Conservation (phyloP, 75 land plant species). For the Cryptomeria japonica region DNA sequence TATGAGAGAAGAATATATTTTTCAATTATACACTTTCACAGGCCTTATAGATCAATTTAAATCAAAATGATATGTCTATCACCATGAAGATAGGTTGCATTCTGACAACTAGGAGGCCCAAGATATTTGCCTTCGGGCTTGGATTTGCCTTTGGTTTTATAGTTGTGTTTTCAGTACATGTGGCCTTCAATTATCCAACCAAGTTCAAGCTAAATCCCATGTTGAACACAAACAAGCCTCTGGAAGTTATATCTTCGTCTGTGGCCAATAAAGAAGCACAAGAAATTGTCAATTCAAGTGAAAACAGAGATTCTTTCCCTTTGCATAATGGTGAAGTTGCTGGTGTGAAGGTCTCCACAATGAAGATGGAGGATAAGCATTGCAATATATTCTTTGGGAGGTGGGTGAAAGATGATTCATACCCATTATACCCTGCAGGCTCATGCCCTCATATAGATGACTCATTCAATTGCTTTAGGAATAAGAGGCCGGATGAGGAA, state of each 20-base stretch:
- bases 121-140: background rate
- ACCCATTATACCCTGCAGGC: conserved; percentile 62
- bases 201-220: background rate
- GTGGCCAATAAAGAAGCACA: background rate
- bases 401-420: conserved; percentile 79
- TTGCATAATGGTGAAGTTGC: background rate
- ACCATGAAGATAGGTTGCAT: background rate
- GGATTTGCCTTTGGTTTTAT: background rate
- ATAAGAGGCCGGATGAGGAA: conserved; percentile 67
- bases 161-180: background rate
- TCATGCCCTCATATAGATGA: conserved; percentile 76
- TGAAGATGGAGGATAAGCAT: background rate
- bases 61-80: background rate
- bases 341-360: background rate
- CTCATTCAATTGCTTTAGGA: conserved; percentile 59
- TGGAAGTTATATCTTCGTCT: background rate
- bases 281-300: background rate
- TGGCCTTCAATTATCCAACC: background rate
- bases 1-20: background rate
- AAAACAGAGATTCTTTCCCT: background rate
- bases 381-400: conserved; percentile 71
- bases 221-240: background rate
- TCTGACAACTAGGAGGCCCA: background rate
- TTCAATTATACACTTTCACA: background rate
- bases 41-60: background rate